A percentile compares a stretch with the other conserved stretches of the same genome.
These are phyloP conservation scores for Blumeria hordei DNA, from an alignment of 2,329 filamentous ascomycete genomes.

Conservation along the genomic window DNA sequence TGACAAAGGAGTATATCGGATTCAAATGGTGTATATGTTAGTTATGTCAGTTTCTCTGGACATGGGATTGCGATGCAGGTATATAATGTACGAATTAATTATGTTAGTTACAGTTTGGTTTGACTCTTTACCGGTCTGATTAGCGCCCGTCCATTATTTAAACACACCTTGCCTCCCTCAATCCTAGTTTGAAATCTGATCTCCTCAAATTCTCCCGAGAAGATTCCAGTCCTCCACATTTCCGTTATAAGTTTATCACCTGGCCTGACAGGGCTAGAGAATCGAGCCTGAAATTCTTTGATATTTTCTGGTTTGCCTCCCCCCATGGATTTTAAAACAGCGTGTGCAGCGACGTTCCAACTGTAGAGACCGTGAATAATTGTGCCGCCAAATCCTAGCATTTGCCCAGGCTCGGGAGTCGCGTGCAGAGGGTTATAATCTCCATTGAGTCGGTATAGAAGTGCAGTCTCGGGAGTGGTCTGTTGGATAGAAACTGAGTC, in stretches of 20 bases:
- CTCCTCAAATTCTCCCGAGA: conserved; percentile 52
- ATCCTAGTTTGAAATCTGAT: conserved; percentile 58
- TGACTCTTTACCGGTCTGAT: conserved; percentile 20
- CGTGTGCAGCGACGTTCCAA: conserved; percentile 60
- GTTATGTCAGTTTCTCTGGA: too few species aligned
- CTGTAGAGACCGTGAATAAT: conserved; percentile 81
- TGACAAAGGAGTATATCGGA: too few species aligned
- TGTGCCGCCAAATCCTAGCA: conserved; percentile 76
- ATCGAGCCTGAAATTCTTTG: conserved; percentile 71
- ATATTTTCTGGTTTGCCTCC: conserved; percentile 59
- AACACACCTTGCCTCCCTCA: conserved; percentile 56
- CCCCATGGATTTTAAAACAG: conserved; percentile 47
- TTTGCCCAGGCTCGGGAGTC: conserved; percentile 57
- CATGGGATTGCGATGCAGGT: too few species aligned
- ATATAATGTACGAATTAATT: neutral
- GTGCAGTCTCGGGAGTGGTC: conserved; percentile 46
- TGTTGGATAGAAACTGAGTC: conserved; percentile 48
- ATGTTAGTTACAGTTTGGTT: conserved; percentile 9
- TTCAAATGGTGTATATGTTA: too few species aligned
- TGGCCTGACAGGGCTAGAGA: conserved; percentile 63
- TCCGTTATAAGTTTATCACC: conserved; percentile 62
- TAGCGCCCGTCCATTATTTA: conserved; percentile 68
- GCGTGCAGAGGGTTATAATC: conserved; percentile 91
- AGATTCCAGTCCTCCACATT: conserved; percentile 54
- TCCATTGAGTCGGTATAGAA: conserved; percentile 66